Conservation (phyloP, 2,329 filamentous ascomycete species). For the Pseudogymnoascus sp. region DNA sequence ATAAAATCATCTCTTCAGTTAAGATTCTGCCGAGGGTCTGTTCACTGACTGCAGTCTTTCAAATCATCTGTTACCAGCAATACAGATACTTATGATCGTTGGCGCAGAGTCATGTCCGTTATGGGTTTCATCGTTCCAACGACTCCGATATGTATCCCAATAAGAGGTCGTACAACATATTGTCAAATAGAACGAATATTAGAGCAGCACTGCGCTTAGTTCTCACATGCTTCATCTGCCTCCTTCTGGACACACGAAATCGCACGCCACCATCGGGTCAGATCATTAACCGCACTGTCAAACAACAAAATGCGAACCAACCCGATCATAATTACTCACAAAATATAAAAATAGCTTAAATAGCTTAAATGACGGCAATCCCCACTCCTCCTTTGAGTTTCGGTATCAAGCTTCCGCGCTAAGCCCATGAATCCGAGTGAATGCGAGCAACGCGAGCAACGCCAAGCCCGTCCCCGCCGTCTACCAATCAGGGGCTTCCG, state of each 20-base stretch:
- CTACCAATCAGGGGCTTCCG: neutral
- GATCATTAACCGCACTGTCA: neutral
- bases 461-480: neutral
- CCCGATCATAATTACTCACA: neutral
- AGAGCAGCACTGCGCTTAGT: no score
- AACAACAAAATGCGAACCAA: neutral
- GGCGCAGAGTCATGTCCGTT: no score
- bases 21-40: no score
- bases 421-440: neutral
- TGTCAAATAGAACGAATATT: no score
- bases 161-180: no score
- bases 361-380: neutral
- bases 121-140: no score
- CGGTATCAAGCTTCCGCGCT: neutral
- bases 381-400: neutral
- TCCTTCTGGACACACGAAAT: neutral
- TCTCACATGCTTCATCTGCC: neutral
- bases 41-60: no score
- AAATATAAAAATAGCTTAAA: neutral
- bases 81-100: no score
- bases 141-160: no score
- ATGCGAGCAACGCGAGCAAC: neutral
- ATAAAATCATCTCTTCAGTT: no score
- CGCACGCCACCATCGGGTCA: neutral
- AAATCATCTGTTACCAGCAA: no score